A percentile compares a stretch with the other conserved stretches of the same genome.
Evolutionary conservation across 352 stramenopile species (phyloP).

Genomic region (Pythium biforme): DNA sequence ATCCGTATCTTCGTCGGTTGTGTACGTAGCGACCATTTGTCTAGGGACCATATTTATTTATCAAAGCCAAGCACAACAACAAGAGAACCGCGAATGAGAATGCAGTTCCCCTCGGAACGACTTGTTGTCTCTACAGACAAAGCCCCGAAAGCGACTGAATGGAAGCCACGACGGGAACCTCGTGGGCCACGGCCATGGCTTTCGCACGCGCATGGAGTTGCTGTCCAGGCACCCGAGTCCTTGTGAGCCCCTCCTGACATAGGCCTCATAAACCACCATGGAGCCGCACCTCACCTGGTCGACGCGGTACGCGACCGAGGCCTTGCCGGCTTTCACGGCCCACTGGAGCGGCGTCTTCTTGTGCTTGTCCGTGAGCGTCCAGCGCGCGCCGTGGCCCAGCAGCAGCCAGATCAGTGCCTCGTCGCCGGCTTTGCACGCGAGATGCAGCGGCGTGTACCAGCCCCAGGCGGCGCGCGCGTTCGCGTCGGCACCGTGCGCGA

Average conservation of each 20-base stretch:
- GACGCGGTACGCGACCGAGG: conserved; percentile 68
- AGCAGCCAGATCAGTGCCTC: conserved; percentile 65
- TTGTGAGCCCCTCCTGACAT: no score
- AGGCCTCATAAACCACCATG: no score
- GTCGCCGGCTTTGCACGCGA: conserved; percentile 67
- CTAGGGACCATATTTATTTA: conserved; percentile 20
- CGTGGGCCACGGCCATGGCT: neutral
- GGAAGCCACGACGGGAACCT: neutral
- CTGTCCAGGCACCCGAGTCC: conserved; percentile 5
- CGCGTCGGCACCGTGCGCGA: conserved; percentile 43
- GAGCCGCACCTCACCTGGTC: conserved; percentile 44
- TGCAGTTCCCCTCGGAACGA: neutral
- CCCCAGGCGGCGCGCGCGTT: conserved; percentile 71
- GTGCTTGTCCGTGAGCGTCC: conserved; percentile 53
- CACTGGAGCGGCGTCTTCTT: conserved; percentile 76
- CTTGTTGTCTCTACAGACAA: neutral
- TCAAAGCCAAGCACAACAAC: conserved; percentile 10
- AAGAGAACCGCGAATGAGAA: no score
- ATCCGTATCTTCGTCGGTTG: conserved; percentile 3
- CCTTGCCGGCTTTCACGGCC: conserved; percentile 62
- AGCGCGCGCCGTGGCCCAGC: conserved; percentile 58
- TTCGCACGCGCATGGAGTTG: conserved; percentile 56
- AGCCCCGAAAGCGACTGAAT: conserved; percentile 12
- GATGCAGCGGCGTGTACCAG: conserved; percentile 77
- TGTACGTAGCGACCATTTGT: neutral